phyloP scores from a whole-genome alignment of 1,139 yeast species.

The Taphrina betulina region DNA sequence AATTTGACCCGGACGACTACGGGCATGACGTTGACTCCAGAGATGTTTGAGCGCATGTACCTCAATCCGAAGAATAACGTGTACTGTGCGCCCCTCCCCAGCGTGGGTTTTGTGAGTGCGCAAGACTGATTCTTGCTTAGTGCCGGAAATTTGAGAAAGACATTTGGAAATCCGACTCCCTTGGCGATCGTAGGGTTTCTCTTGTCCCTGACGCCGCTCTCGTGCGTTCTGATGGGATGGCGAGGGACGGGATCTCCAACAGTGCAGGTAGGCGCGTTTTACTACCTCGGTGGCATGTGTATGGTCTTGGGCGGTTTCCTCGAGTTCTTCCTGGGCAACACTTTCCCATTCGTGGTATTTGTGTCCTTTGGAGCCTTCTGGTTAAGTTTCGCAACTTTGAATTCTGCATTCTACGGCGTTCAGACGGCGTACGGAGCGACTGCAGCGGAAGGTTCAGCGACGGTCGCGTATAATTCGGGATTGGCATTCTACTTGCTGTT shows the following conservation, averaged over 20 bases:
- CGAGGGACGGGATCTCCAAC: constrained; percentile 38
- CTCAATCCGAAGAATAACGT: constrained; percentile 37
- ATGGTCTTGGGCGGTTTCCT: constrained; percentile 66
- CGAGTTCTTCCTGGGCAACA: constrained; percentile 64
- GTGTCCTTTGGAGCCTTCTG: constrained; percentile 75
- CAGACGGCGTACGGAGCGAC: constrained; percentile 52
- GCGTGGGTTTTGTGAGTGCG: no score
- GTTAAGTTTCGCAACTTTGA: constrained; percentile 62
- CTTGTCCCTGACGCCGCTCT: constrained; percentile 39
- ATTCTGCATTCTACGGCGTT: constrained; percentile 58
- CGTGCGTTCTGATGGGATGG: constrained; percentile 38
- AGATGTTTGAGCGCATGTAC: constrained; percentile 38
- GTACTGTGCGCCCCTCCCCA: constrained; percentile 12
- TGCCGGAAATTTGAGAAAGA: constrained; percentile 37
- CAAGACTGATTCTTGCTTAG: not conserved
- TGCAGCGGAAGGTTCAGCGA: constrained; percentile 45
- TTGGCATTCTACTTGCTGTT: constrained; percentile 64
- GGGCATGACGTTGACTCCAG: constrained; percentile 38
- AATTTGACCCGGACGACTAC: constrained; percentile 35
- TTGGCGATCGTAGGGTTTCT: constrained; percentile 59
- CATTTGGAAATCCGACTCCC: constrained; percentile 62
- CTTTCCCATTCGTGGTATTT: constrained; percentile 65
- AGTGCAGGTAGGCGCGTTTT: constrained; percentile 41
- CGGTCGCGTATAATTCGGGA: constrained; percentile 55
- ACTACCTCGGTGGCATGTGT: constrained; percentile 62